Conservation (phyloP, 257 asterid genomes). For the Nicotiana obtusifolia region DNA sequence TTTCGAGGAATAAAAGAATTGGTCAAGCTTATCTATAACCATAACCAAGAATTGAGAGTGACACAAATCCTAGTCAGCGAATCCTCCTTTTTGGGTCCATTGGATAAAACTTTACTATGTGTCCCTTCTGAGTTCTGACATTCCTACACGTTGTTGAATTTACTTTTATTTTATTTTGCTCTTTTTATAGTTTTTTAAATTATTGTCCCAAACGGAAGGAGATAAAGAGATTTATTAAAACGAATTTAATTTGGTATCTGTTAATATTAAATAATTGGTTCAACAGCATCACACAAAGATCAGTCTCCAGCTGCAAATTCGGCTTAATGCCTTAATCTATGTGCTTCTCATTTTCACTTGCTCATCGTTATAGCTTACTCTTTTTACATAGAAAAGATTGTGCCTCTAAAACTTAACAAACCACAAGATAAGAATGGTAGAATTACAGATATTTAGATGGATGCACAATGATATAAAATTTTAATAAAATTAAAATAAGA, state of each 20-base stretch:
- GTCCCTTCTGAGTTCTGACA: not conserved
- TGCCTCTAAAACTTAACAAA: not conserved
- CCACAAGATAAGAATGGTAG: not conserved
- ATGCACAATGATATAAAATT: not conserved
- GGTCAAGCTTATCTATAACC: constrained; percentile 30
- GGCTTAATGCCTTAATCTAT: no score
- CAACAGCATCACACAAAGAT: no score
- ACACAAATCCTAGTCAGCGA: constrained; percentile 35
- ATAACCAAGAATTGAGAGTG: constrained; percentile 12
- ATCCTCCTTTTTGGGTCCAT: not conserved
- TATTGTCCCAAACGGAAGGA: no score
- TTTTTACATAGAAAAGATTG: not conserved
- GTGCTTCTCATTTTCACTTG: no score
- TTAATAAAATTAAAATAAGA: not conserved
- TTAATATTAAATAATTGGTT: no score
- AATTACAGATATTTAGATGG: not conserved
- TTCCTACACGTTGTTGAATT: not conserved
- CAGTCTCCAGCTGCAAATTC: no score
- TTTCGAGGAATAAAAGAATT: not conserved
- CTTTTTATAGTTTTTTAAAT: not conserved
- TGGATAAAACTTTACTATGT: not conserved
- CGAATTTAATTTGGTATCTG: no score
- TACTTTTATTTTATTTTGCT: not conserved
- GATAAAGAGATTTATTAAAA: not conserved
- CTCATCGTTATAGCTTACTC: no score